These are phyloP conservation scores for Nakazawaea populi DNA, from an alignment of 805 yeast species.

Conservation along the genomic window DNA sequence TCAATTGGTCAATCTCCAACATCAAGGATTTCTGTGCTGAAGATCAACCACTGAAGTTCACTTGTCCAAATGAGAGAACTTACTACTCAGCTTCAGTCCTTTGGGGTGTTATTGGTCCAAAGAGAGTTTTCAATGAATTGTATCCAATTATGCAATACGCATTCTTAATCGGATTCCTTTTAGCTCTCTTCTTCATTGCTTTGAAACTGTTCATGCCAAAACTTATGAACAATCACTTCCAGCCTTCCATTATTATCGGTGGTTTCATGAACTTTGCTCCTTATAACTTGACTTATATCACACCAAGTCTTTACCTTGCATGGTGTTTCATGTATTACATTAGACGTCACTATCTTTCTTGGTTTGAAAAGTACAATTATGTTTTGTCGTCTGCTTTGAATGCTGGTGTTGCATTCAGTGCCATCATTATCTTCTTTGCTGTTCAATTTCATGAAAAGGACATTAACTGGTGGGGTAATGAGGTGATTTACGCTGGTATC, in stretches of 20 bases:
- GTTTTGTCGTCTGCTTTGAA: neutral
- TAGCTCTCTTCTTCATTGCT: neutral
- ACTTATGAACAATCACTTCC: neutral
- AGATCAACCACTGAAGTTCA: neutral
- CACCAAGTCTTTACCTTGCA: neutral
- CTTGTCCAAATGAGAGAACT: neutral
- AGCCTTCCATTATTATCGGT: neutral
- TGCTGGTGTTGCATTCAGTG: neutral
- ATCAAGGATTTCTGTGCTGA: neutral
- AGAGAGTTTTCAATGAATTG: neutral
- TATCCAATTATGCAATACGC: neutral
- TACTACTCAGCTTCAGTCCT: neutral
- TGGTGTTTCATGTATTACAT: neutral
- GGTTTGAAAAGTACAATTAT: neutral
- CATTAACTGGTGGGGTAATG: neutral
- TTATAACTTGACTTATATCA: neutral
- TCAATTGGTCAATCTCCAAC: neutral
- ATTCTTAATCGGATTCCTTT: neutral
- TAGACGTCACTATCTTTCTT: neutral
- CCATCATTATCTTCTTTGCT: neutral
- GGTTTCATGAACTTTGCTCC: neutral
- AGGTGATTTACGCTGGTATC: neutral
- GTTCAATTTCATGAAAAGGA: neutral
- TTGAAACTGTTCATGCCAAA: neutral
- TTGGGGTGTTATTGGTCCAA: neutral